Evolutionary conservation across 2,329 filamentous ascomycete genomes (phyloP).

Genomic region (Monilinia vaccinii-corymbosi): DNA sequence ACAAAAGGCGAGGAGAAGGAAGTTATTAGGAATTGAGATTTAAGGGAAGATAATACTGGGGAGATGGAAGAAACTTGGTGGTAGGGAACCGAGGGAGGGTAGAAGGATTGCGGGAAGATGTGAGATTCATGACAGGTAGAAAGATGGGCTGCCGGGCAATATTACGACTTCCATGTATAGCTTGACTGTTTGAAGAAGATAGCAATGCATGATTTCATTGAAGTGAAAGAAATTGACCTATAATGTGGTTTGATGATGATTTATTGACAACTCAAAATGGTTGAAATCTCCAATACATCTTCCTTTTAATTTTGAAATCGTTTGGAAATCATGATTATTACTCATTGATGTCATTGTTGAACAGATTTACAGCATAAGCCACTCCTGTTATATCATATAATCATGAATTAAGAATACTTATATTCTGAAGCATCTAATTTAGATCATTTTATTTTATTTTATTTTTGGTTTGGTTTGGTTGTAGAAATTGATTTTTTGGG

Average conservation of each 20-base stretch:
- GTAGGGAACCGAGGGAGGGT: no score
- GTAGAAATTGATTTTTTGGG: no score
- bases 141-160: neutral
- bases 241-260: neutral
- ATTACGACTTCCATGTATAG: neutral
- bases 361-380: no score
- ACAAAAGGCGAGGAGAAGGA: neutral
- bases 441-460: neutral
- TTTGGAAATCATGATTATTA: neutral
- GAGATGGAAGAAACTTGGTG: neutral
- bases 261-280: neutral
- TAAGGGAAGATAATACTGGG: neutral
- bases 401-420: neutral
- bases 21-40: neutral
- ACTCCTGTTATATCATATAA: neutral
- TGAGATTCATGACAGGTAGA: neutral
- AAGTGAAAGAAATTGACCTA: neutral
- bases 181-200: neutral
- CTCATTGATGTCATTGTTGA: neutral
- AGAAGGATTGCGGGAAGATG: neutral
- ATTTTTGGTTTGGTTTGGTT: no score
- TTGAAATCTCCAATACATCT: no score
- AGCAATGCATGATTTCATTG: no score
- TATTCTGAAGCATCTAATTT: rapidly evolving
- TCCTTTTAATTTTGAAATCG: neutral